phyloP scores from a whole-genome alignment of 1,139 yeast species.

The Yamadazyma triangularis region DNA sequence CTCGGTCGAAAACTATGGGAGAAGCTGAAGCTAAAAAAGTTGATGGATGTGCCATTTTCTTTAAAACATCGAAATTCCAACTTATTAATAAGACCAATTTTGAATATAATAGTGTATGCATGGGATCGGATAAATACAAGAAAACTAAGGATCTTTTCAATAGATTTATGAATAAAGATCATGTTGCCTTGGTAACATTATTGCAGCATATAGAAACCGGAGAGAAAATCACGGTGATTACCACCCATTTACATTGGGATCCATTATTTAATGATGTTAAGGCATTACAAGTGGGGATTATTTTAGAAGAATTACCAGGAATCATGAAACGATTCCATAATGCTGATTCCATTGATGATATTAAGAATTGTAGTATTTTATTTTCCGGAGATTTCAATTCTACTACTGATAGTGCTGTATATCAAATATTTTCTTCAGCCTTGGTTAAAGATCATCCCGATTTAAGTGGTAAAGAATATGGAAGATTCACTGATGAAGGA shows the following conservation, averaged over 20 bases:
- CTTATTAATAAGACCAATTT: slow-evolving; percentile 67
- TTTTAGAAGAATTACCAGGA: slow-evolving; percentile 80
- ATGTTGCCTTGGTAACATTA: slow-evolving; percentile 78
- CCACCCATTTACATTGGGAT: slow-evolving; percentile 98
- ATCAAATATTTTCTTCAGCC: slow-evolving; percentile 82
- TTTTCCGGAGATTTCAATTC: slow-evolving; percentile 98
- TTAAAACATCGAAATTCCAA: slow-evolving; percentile 62
- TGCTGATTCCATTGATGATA: slow-evolving; percentile 44
- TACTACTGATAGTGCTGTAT: slow-evolving; percentile 82
- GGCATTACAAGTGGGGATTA: slow-evolving; percentile 88
- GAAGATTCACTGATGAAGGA: slow-evolving; percentile 86
- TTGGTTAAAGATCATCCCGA: slow-evolving; percentile 70
- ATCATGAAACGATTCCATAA: slow-evolving; percentile 51
- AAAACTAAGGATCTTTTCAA: slow-evolving; percentile 93
- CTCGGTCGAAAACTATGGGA: slow-evolving; percentile 89
- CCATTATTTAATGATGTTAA: slow-evolving; percentile 96
- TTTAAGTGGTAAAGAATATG: slow-evolving; percentile 83
- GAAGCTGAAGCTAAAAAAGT: slow-evolving; percentile 82
- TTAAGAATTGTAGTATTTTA: slow-evolving; percentile 66
- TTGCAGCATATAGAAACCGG: slow-evolving; percentile 73
- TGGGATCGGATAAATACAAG: slow-evolving; percentile 83
- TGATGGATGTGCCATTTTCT: slow-evolving; percentile 96
- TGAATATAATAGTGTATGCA: slow-evolving; percentile 85
- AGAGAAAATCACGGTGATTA: slow-evolving; percentile 68
- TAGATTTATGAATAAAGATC: slow-evolving; percentile 94